Conservation (phyloP, 495 filamentous ascomycete species). For the Xylaria cubensis region DNA sequence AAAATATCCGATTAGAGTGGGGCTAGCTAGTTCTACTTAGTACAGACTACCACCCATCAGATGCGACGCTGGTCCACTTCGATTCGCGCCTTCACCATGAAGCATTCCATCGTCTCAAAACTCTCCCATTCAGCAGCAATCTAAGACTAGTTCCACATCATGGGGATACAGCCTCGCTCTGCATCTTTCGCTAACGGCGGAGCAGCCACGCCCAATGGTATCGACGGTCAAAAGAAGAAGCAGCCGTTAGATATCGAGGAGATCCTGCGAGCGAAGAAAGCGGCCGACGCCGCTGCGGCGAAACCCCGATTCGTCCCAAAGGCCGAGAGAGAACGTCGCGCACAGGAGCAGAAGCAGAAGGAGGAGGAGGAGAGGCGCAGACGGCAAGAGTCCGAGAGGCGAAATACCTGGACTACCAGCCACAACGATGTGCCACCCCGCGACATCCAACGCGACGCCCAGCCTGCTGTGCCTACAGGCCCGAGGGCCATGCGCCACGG, state of each 20-base stretch:
- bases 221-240: constrained; percentile 36
- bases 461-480: constrained; percentile 69
- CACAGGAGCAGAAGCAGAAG: constrained; percentile 78
- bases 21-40: background rate
- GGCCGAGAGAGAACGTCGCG: constrained; percentile 84
- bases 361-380: constrained; percentile 75
- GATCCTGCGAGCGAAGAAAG: constrained; percentile 53
- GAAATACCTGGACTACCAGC: constrained; percentile 28
- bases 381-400: constrained; percentile 44
- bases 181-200: constrained; percentile 31
- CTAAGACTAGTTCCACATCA: constrained; percentile 5
- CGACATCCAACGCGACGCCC: constrained; percentile 14
- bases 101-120: constrained; percentile 2
- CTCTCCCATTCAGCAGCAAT: background rate
- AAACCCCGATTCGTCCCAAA: constrained; percentile 94
- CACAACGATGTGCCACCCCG: constrained; percentile 39
- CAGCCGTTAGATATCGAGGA: constrained; percentile 56
- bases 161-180: constrained; percentile 40
- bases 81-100: background rate
- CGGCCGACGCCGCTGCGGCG: constrained; percentile 54
- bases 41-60: background rate
- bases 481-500: constrained; percentile 76
- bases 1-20: constrained; percentile 3
- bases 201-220: constrained; percentile 25
- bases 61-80: constrained; percentile 14